These are phyloP conservation scores for Anastatica hierochuntica DNA, from an alignment of 345 rosid species.

Conservation along the genomic window DNA sequence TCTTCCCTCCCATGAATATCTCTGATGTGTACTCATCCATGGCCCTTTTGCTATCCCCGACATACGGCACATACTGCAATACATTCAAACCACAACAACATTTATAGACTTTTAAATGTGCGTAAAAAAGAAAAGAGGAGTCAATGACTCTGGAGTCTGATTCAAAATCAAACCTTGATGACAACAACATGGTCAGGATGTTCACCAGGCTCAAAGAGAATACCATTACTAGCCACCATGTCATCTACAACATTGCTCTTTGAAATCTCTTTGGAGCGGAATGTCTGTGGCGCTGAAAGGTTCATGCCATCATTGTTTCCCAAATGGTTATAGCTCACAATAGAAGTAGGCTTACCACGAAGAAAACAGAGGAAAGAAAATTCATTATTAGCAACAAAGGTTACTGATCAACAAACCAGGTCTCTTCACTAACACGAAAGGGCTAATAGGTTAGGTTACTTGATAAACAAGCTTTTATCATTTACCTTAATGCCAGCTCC, in stretches of 20 bases:
- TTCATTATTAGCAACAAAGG: no score
- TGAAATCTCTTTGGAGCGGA: conserved; percentile 93
- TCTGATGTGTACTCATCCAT: conserved; percentile 99
- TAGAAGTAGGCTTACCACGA: conserved; percentile 99
- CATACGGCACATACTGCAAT: conserved; percentile 91
- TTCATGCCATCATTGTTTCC: conserved; percentile 99
- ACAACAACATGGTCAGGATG: conserved; percentile 99
- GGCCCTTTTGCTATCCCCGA: conserved; percentile 95
- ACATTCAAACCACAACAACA: conserved; percentile 54
- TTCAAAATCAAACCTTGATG: conserved; percentile 86
- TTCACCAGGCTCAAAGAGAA: conserved; percentile 83
- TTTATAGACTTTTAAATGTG: background rate
- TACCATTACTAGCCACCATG: conserved; percentile 92
- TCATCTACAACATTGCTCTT: conserved; percentile 97
- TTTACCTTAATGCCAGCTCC: conserved; percentile 99
- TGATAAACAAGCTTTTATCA: conserved; percentile 3
- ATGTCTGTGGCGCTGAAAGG: conserved; percentile 92
- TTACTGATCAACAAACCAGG: no score
- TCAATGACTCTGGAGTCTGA: no score
- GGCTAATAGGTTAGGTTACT: conserved; percentile 1
- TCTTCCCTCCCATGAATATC: conserved; percentile 95
- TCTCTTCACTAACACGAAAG: no score
- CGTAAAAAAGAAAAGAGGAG: no score
- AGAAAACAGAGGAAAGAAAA: no score
- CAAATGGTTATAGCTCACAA: conserved; percentile 91